Evolutionary conservation across 257 asterid genomes (phyloP).

Genomic region (Gentiana macrophylla): DNA sequence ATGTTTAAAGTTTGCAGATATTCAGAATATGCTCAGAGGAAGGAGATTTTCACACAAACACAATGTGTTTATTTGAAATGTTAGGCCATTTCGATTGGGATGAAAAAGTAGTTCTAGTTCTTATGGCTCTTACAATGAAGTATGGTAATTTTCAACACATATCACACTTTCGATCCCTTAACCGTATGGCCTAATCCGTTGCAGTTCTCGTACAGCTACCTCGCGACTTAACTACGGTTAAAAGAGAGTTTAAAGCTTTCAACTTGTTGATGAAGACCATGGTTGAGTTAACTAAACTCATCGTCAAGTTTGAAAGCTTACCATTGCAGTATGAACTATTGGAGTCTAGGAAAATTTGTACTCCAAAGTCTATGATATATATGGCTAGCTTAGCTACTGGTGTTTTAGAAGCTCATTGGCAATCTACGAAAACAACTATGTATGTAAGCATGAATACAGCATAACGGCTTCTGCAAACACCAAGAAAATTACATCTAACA

Average conservation of each 20-base stretch:
- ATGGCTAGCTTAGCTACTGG: slow-evolving; percentile 60
- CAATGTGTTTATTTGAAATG: slow-evolving; percentile 42
- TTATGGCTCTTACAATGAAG: slow-evolving; percentile 36
- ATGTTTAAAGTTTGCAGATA: slow-evolving; percentile 31
- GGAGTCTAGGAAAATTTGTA: slow-evolving; percentile 22
- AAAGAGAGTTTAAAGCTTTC: slow-evolving; percentile 36
- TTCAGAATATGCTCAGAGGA: slow-evolving; percentile 20
- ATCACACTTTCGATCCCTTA: slow-evolving; percentile 26
- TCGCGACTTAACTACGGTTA: slow-evolving; percentile 11
- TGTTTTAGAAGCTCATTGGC: slow-evolving; percentile 46
- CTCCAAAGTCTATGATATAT: slow-evolving; percentile 36
- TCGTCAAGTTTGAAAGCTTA: slow-evolving; percentile 36
- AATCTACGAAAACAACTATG: no score
- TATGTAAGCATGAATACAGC: no score
- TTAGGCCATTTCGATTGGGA: slow-evolving; percentile 53
- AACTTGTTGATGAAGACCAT: slow-evolving; percentile 31
- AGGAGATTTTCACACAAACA: slow-evolving; percentile 34
- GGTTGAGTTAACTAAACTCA: slow-evolving; percentile 33
- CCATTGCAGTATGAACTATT: slow-evolving; percentile 35
- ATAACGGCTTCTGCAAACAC: no score
- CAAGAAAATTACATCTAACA: no score
- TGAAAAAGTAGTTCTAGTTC: slow-evolving; percentile 43
- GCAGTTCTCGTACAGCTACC: slow-evolving; percentile 37
- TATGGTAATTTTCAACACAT: slow-evolving; percentile 48
- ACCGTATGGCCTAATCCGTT: slow-evolving; percentile 31